Percentiles rank a stretch among this genome's conserved stretches.
Conservation (phyloP, 345 rosid genomes). For the Turnera subulata region DNA sequence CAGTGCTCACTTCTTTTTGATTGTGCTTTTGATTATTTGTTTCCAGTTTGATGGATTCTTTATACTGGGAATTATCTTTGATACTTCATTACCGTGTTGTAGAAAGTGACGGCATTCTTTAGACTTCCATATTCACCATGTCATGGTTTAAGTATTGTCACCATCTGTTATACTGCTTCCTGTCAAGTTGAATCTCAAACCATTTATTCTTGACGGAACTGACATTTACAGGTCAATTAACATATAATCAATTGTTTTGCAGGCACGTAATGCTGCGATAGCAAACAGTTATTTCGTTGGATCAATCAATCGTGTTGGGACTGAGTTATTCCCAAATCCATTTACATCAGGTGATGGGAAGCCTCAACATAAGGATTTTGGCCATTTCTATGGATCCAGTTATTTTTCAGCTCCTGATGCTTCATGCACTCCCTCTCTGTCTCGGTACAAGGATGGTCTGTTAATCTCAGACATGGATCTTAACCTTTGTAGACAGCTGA, state of each 20-base stretch:
- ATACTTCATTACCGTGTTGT: no score
- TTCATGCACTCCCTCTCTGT: constrained; percentile 82
- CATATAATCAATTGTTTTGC: constrained; percentile 14
- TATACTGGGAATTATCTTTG: no score
- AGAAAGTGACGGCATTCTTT: no score
- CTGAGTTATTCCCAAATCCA: constrained; percentile 80
- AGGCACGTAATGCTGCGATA: constrained; percentile 95
- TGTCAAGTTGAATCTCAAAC: no score
- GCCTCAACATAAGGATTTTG: constrained; percentile 78
- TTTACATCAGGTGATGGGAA: constrained; percentile 94
- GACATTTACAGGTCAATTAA: neutral
- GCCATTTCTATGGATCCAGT: constrained; percentile 92
- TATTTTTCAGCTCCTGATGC: constrained; percentile 94
- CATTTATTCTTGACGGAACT: neutral
- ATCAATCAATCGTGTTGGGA: constrained; percentile 95
- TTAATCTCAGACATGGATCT: constrained; percentile 85
- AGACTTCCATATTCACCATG: no score
- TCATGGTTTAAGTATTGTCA: no score
- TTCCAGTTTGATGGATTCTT: no score
- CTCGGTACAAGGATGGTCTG: constrained; percentile 73
- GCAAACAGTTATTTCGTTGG: constrained; percentile 96
- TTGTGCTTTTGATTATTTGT: neutral
- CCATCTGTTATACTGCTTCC: no score
- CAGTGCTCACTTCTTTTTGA: neutral
- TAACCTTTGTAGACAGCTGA: constrained; percentile 83